Evolutionary conservation across 2,329 filamentous ascomycete genomes (phyloP), one percentile per base, ranked within the genome.

Genomic region (Penicillium polonicum): DNA sequence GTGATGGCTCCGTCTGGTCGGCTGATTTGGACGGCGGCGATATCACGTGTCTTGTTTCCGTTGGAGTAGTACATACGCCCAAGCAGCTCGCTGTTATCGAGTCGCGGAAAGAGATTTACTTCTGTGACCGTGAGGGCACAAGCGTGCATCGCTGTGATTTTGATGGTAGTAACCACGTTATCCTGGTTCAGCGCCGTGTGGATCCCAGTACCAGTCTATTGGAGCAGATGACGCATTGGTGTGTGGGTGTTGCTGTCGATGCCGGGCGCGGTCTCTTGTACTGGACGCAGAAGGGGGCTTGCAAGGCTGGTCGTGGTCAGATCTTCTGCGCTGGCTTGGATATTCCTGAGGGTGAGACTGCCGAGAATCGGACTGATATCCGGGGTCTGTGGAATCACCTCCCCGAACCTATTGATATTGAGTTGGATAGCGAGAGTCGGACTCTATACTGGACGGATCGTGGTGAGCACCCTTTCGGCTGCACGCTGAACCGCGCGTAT

Each of bases 371-470:
- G 1, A 63, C 72, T 0, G 79, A 83, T 39, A 71, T 82, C 29
- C 73, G 77, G 50, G 63, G 72, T 2, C 55, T 86, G 2, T 66
- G 80, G 4, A 65, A 76, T 4, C 65, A 68, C 0, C 70, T 85
- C 9, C 82, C 83, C 0, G 83, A 86, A 65, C 81, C 82, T 0
- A 82, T 87, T 57, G 83, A 87, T 61, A 69, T 87, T 0, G 82
- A 84, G 33, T 63, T 86, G 1, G 82, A 86, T 17, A 75, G 77
- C 13, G 70, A 74, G 0, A 65, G 67, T 3, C 66, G 76, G 29
- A 72, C 68, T 1, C 70, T 87, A 27, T 87, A 83, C 68, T 87
- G 84, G 85, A 85, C 84, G 0, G 85, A 87, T 61, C 75, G 85
- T 0, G 85, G 84, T 4, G 84, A 87, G 60, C 68, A 80, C 1